Base-by-base conservation (phyloP, 139 green algal species). In the Zygnema cylindricum region DNA sequence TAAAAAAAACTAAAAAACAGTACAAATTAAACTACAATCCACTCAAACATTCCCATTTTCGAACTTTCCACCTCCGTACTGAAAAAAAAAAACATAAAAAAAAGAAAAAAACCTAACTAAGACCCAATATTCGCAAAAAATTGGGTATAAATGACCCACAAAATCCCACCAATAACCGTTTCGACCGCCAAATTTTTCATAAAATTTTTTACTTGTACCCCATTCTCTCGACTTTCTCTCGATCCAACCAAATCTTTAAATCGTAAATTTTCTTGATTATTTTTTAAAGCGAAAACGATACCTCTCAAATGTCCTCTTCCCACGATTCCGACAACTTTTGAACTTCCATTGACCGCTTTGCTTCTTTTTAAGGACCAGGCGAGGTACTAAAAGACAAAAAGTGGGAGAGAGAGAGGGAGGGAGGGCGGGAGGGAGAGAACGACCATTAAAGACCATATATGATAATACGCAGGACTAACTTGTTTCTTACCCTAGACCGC, bases 291-390 rank as follows among this genome's bases (percentile, higher is more conserved):
- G 38, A 88, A 86, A 16, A 93, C 43, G 1, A 92, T 87, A 3
- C 89, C 89, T 0, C 69, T 76, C 78, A 92, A 30, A 73, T 92
- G 89, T 2, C 89, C 89, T 25, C 49, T 2, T 7, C 89, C 89
- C 23, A 92, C 32, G 30, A 92, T 87, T 0, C 89, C 89, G 25
- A 92, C 89, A 23, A 92, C 89, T 2, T 3, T 42, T 32, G 35
- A 36, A n/a, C 41, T 69, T 2, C 88, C 89, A n/a, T 84, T 89
- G 23, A 92, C 89, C 23, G 89, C 89, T 69, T 92, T 92, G 87
- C 87, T 93, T 22, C 89, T 39, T 81, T 93, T 92, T n/a, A 92
- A 36, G 36, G 88, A 91, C 89, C 89, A 92, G 22, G 89, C 89
- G 36, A 92, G 69, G 43, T 92, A 92, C 83, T 89, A 49, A 85